Conservation (phyloP, 2,329 filamentous ascomycete genomes). For the Pyricularia pennisetigena region DNA sequence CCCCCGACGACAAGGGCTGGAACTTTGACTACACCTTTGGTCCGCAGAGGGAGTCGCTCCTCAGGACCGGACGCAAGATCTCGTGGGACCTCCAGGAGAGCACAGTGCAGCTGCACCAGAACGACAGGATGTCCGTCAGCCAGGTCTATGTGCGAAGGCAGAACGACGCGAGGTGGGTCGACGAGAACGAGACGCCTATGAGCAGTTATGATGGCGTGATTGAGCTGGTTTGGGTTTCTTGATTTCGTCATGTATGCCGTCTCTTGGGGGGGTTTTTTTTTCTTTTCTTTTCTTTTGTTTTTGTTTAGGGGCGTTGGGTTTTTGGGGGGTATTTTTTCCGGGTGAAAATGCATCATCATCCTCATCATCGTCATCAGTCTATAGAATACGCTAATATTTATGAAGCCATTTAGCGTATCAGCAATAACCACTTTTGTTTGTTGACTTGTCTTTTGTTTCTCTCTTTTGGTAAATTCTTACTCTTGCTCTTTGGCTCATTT, state of each 20-base stretch:
- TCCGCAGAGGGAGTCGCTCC: constrained; percentile 18
- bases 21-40: constrained; percentile 21
- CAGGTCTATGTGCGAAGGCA: constrained; percentile 44
- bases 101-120: constrained; percentile 28
- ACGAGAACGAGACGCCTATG: constrained; percentile 35
- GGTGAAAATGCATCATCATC: no score
- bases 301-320: no score
- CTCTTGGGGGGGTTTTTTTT: no score
- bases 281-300: no score
- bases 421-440: no score
- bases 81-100: constrained; percentile 40
- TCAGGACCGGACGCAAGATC: constrained; percentile 20
- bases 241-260: background rate
- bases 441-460: no score
- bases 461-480: no score
- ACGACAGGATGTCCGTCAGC: constrained; percentile 28
- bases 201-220: constrained; percentile 43
- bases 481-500: no score
- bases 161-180: constrained; percentile 43
- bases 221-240: constrained; percentile 46
- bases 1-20: constrained; percentile 20
- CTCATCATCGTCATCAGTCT: no score
- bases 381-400: no score
- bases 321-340: no score
- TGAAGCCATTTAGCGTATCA: no score